Base-by-base conservation (phyloP, 345 rosid genomes). In the Aethionema arabicum region DNA sequence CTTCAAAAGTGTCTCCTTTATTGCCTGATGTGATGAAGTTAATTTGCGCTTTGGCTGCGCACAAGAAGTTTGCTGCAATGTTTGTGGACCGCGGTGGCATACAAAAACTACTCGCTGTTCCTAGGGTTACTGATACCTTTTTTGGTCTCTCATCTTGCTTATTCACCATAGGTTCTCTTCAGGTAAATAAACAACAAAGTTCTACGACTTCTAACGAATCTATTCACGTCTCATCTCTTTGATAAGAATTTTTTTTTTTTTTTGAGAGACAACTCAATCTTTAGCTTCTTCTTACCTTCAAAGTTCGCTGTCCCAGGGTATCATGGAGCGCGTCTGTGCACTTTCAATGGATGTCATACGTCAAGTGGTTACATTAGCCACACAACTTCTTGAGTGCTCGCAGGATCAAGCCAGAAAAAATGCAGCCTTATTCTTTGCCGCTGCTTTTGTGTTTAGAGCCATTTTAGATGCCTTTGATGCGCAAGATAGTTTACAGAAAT, bases 261-360 rank as follows among this genome's bases (percentile, higher is more conserved):
- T 39, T 45, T 70, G 66, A 37, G 35, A 11, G 12, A 9, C n/a
- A 27, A 12, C 10, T 62, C 2, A n/a, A 27, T 55, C 54, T 47
- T 9, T n/a, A 9, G 49, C 63, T 48, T 54, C 45, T 39, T 55
- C 45, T 63, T 42, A 70, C 59, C 14, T 33, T 56, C 29, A 40
- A 29, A 4, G 8, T 33, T 4, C 11, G 7, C 2, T 15, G 11
- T 64, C 55, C 59, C 77, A 93, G 99, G 97, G 88, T 41, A 93
- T 93, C 61, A 93, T 93, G 99, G 97, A 93, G 67, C 96, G 99
- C 47, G 97, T 90, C 15, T 93, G 99, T 61, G 97, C 97, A 8
- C 99, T 93, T 65, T 88, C 97, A 52, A 69, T 85, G 33, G 96
- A 80, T 74, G 75, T 84, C 67, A 90, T 90, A 53, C 70, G 74